A percentile compares a stretch with the other conserved stretches of the same genome.
These are phyloP conservation scores for Alternaria dauci DNA, from an alignment of 2,329 filamentous ascomycete genomes.

Conservation along the genomic window DNA sequence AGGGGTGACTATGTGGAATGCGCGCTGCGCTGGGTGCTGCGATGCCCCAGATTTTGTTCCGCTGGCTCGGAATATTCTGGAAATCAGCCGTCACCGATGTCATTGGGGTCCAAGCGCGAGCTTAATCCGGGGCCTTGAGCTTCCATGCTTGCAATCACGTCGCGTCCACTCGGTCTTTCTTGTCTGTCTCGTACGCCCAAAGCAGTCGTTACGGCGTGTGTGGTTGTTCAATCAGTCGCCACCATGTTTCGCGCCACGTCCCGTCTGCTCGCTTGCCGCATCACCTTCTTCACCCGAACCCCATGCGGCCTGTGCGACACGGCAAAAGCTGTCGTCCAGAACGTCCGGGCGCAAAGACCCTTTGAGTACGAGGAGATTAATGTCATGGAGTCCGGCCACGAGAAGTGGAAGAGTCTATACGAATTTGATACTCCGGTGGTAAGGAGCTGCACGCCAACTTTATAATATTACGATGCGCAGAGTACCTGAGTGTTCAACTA, in stretches of 20 bases:
- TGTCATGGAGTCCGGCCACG: conserved; percentile 69
- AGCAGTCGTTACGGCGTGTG: background rate
- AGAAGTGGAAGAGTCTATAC: conserved; percentile 75
- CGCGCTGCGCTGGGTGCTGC: conserved; percentile 15
- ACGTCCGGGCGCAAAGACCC: conserved; percentile 71
- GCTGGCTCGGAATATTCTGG: conserved; percentile 48
- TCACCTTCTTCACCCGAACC: conserved; percentile 78
- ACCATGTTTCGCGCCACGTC: conserved; percentile 46
- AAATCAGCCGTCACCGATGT: conserved; percentile 36
- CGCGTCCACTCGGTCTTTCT: background rate
- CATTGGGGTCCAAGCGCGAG: conserved; percentile 33
- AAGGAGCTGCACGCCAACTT: conserved; percentile 31
- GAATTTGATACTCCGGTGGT: conserved; percentile 86
- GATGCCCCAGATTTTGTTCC: conserved; percentile 24
- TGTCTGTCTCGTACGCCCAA: background rate
- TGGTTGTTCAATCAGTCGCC: background rate
- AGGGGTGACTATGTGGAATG: conserved; percentile 14
- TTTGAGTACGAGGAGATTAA: conserved; percentile 76
- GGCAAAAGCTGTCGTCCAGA: conserved; percentile 72
- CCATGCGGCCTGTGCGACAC: conserved; percentile 75
- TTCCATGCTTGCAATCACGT: conserved; percentile 7
- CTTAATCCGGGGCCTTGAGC: conserved; percentile 1
- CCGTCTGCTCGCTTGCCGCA: conserved; percentile 57
- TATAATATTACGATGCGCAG: conserved; percentile 7
- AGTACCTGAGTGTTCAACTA: conserved; percentile 44